These are phyloP conservation scores for Penicillium pulvis DNA, from an alignment of 495 filamentous ascomycete species.

Conservation along the genomic window DNA sequence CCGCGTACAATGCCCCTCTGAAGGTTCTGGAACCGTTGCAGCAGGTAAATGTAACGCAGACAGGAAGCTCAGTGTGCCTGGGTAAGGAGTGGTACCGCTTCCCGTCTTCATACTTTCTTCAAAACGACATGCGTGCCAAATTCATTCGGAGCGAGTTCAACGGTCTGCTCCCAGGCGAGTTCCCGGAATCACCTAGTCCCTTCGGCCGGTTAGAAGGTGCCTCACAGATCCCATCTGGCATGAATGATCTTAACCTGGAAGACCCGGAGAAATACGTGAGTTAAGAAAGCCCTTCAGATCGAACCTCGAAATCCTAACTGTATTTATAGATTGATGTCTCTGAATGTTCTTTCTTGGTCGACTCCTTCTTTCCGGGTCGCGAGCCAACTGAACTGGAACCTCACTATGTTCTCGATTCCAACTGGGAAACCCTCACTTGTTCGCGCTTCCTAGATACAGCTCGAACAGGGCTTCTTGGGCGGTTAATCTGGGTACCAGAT, in stretches of 20 bases:
- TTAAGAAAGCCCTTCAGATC: neutral
- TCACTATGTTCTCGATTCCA: constrained; percentile 66
- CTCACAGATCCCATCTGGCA: constrained; percentile 76
- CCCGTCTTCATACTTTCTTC: constrained; percentile 89
- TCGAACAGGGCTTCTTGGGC: constrained; percentile 69
- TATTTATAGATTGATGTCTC: constrained; percentile 60
- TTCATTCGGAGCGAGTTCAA: constrained; percentile 89
- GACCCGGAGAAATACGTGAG: constrained; percentile 86
- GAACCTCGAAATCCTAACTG: constrained; percentile 12
- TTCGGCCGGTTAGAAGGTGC: constrained; percentile 70
- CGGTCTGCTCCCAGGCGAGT: constrained; percentile 89
- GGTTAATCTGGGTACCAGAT: constrained; percentile 84
- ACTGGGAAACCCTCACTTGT: constrained; percentile 78
- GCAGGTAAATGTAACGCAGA: constrained; percentile 44
- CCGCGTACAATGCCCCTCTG: constrained; percentile 84
- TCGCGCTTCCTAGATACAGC: constrained; percentile 78
- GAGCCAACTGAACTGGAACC: constrained; percentile 65
- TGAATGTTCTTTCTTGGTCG: constrained; percentile 81
- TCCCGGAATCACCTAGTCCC: constrained; percentile 66
- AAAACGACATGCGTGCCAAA: constrained; percentile 73
- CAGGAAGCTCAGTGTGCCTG: constrained; percentile 77
- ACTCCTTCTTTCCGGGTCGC: constrained; percentile 73
- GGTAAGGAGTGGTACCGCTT: constrained; percentile 99
- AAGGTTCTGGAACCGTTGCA: constrained; percentile 67
- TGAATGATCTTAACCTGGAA: constrained; percentile 92